These are phyloP conservation scores for Vanderwaltozyma polyspora DNA, from an alignment of 805 yeast species.

Conservation along the genomic window DNA sequence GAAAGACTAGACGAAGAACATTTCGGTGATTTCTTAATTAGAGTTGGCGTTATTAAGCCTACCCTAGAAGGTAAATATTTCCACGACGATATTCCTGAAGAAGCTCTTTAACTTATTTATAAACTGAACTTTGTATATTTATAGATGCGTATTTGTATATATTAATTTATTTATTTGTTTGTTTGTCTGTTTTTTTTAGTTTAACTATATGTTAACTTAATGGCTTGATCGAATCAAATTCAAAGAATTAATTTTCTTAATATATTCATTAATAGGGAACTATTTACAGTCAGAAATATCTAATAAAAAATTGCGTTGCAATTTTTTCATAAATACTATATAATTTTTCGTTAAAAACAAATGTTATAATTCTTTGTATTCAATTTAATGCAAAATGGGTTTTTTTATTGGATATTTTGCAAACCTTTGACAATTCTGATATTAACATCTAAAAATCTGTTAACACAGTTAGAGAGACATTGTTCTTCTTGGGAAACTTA, in stretches of 20 bases:
- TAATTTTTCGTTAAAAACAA: too few species aligned
- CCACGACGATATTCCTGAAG: slow-evolving; percentile 89
- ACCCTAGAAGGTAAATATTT: slow-evolving; percentile 85
- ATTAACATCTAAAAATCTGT: slow-evolving; percentile 79
- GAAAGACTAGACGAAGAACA: slow-evolving; percentile 89
- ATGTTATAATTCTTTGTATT: too few species aligned
- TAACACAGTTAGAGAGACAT: slow-evolving; percentile 73
- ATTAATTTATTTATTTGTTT: too few species aligned
- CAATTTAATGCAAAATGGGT: too few species aligned
- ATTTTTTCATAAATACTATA: too few species aligned
- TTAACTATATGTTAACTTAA: neutral
- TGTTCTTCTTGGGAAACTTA: slow-evolving; percentile 51
- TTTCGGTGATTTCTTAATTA: slow-evolving; percentile 85
- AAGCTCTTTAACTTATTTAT: slow-evolving; percentile 32
- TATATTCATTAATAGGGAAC: neutral
- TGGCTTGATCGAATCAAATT: neutral
- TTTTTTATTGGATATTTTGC: slow-evolving; percentile 22
- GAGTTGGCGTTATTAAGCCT: slow-evolving; percentile 79
- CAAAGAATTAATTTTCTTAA: neutral
- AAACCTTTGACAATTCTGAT: slow-evolving; percentile 61
- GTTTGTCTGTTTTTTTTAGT: neutral
- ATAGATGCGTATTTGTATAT: too few species aligned
- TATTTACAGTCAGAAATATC: too few species aligned
- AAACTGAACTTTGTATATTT: too few species aligned
- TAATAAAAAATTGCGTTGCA: too few species aligned